A percentile compares a stretch with the other conserved stretches of the same genome.
Conservation (phyloP, 805 yeast genomes). For the Candida stauntonica region DNA sequence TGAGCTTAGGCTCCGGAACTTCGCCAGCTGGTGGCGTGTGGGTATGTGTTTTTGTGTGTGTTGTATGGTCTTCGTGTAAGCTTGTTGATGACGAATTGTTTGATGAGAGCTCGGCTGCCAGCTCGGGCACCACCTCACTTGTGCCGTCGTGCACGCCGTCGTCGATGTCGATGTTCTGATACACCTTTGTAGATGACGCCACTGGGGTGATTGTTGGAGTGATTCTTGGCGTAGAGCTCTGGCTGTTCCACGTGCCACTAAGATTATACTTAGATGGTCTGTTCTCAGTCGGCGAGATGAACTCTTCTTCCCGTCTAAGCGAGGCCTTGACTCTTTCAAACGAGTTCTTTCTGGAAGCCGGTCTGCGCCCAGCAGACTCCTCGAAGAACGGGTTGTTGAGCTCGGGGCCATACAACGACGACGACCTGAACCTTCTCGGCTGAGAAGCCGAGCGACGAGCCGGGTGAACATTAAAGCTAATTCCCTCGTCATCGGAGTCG, state of each 20-base stretch:
- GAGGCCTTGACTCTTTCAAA: conserved; percentile 15
- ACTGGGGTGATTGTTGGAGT: conserved; percentile 4
- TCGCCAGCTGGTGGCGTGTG: not conserved
- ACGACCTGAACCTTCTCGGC: conserved; percentile 25
- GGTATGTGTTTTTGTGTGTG: not conserved
- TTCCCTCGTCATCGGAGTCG: conserved; percentile 24
- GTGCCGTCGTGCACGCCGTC: conserved; percentile 19
- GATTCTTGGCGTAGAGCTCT: conserved; percentile 9
- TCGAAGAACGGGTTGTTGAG: conserved; percentile 22
- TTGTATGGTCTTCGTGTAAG: conserved; percentile 11
- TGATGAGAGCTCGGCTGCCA: conserved; percentile 24
- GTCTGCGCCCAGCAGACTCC: not conserved
- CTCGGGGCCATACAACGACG: conserved; percentile 25
- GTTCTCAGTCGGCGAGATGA: conserved; percentile 9
- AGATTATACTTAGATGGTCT: not conserved
- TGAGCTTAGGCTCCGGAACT: too few species aligned
- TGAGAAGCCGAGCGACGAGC: conserved; percentile 13
- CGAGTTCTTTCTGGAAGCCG: conserved; percentile 10
- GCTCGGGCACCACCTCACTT: conserved; percentile 20
- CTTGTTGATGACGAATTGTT: conserved; percentile 24
- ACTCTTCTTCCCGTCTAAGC: conserved; percentile 13
- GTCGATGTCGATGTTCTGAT: conserved; percentile 26
- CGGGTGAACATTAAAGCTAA: conserved; percentile 22
- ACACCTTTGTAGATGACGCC: conserved; percentile 7
- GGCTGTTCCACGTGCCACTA: not conserved